These are phyloP conservation scores for Scedosporium dehoogii DNA, from an alignment of 2,329 filamentous ascomycete genomes.

Conservation along the genomic window DNA sequence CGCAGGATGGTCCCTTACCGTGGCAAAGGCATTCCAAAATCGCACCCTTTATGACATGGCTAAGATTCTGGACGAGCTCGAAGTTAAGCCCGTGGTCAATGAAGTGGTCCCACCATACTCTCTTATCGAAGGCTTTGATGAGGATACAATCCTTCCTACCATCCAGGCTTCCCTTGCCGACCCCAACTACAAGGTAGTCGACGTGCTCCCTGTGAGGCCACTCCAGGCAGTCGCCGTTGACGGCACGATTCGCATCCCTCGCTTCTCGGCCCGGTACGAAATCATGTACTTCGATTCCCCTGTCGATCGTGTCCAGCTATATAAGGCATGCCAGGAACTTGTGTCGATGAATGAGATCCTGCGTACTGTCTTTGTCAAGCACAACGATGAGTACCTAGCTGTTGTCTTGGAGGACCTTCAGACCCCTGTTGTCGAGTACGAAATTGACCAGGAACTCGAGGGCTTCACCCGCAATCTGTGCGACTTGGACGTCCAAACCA, in stretches of 20 bases:
- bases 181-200: constrained; percentile 37
- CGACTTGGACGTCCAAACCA: constrained; percentile 42
- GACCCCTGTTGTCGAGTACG: constrained; percentile 39
- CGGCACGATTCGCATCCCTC: constrained; percentile 45
- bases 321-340: constrained; percentile 41
- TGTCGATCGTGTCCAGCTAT: constrained; percentile 38
- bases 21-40: constrained; percentile 45
- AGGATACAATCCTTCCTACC: constrained; percentile 23
- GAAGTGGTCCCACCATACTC: constrained; percentile 37
- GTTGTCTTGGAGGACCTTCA: constrained; percentile 47
- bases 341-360: constrained; percentile 54
- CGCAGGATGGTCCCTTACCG: constrained; percentile 37
- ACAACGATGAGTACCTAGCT: constrained; percentile 38
- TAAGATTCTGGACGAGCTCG: constrained; percentile 29
- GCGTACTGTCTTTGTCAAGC: constrained; percentile 51
- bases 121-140: constrained; percentile 30
- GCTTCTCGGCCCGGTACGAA: constrained; percentile 55
- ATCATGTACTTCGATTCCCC: constrained; percentile 48
- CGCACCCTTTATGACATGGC: constrained; percentile 42
- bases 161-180: constrained; percentile 31
- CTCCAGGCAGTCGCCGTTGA: constrained; percentile 49
- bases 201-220: constrained; percentile 48
- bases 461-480: constrained; percentile 44
- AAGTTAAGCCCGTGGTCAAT: constrained; percentile 8
- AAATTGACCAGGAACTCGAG: constrained; percentile 40